These are phyloP conservation scores for Calonectria henricotiae DNA, from an alignment of 2,329 filamentous ascomycete genomes.

Conservation along the genomic window DNA sequence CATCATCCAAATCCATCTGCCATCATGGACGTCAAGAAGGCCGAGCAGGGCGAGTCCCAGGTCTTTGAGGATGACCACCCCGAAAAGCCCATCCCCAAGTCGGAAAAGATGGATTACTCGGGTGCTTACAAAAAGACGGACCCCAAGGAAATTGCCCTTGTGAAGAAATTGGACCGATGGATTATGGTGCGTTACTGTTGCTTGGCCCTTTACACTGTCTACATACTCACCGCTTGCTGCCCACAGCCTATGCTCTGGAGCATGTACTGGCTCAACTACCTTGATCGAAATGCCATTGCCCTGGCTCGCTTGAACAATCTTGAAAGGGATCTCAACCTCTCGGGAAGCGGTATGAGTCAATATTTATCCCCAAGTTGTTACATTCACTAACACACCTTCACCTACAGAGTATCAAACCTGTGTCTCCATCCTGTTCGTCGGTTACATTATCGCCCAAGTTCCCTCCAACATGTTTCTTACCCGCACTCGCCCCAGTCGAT, in stretches of 20 bases:
- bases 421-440: conserved; percentile 57
- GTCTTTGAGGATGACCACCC: conserved; percentile 21
- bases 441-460: conserved; percentile 64
- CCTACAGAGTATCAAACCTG: conserved; percentile 53
- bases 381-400: not conserved
- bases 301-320: conserved; percentile 58
- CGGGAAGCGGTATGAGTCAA: conserved; percentile 15
- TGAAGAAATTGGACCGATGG: conserved; percentile 38
- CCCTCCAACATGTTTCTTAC: conserved; percentile 64
- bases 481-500: conserved; percentile 59
- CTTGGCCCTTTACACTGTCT: not conserved
- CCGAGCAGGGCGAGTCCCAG: conserved; percentile 13
- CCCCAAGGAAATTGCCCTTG: conserved; percentile 39
- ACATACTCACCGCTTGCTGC: not conserved
- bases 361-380: not conserved
- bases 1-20: not conserved
- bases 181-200: conserved; percentile 27
- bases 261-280: conserved; percentile 63
- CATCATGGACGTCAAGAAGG: conserved; percentile 3
- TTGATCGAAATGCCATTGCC: conserved; percentile 66
- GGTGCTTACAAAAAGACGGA: conserved; percentile 39
- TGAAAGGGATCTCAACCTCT: conserved; percentile 51
- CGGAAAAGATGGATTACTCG: conserved; percentile 41
- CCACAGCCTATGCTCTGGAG: conserved; percentile 54
- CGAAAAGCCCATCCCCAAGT: conserved; percentile 23